Conservation (phyloP, 192 early-diverging fungal genomes). For the Paraglomus occultum region DNA sequence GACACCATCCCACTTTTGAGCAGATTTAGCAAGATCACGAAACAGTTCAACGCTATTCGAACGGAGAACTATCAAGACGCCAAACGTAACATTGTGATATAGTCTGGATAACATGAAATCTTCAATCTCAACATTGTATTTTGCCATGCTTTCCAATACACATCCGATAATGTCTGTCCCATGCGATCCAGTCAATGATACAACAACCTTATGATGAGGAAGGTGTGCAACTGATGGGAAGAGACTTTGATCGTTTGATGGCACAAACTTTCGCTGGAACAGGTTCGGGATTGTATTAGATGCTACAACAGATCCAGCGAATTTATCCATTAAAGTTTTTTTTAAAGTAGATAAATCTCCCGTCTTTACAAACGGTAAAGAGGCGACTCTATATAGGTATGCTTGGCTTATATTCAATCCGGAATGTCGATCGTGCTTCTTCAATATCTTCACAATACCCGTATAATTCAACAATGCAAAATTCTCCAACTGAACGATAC, state of each 20-base stretch:
- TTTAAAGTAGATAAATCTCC: slow-evolving; percentile 65
- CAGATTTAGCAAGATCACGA: slow-evolving; percentile 68
- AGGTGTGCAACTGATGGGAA: slow-evolving; percentile 51
- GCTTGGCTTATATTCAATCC: slow-evolving; percentile 70
- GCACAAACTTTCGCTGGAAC: slow-evolving; percentile 30
- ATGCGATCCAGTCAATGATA: slow-evolving; percentile 82
- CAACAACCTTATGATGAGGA: slow-evolving; percentile 74
- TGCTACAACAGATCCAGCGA: slow-evolving; percentile 40
- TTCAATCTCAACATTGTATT: slow-evolving; percentile 72
- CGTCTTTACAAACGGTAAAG: slow-evolving; percentile 64
- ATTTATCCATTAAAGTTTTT: slow-evolving; percentile 62
- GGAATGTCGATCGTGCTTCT: slow-evolving; percentile 84
- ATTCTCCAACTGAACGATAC: slow-evolving; percentile 69
- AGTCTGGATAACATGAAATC: slow-evolving; percentile 87
- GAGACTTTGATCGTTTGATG: slow-evolving; percentile 36
- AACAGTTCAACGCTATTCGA: slow-evolving; percentile 77
- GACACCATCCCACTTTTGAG: slow-evolving; percentile 83
- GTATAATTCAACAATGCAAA: slow-evolving; percentile 88
- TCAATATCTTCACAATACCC: slow-evolving; percentile 82
- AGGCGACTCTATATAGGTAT: slow-evolving; percentile 56
- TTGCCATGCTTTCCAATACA: slow-evolving; percentile 71
- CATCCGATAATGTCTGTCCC: slow-evolving; percentile 91
- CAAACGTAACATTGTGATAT: slow-evolving; percentile 94
- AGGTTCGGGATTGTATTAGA: slow-evolving; percentile 34
- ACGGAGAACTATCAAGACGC: slow-evolving; percentile 74